Evolutionary conservation across 2,329 filamentous ascomycete genomes (phyloP), one percentile per base, ranked within the genome.

Genomic region (Colletotrichum sp.): DNA sequence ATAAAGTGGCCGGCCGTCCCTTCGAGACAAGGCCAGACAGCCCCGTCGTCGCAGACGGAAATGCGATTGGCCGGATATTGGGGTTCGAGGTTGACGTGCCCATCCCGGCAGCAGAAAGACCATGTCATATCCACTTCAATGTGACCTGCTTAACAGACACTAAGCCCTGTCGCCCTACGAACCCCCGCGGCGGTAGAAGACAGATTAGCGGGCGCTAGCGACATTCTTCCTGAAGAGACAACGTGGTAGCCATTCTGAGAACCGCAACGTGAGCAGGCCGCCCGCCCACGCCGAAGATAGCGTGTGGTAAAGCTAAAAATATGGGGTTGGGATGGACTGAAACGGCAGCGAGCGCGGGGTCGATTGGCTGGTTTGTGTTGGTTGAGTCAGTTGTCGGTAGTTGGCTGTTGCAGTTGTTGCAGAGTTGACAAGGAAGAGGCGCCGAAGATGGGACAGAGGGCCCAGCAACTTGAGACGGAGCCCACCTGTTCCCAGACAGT

Each of bases 401-500:
- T 49, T 49, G 62, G 30, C n/a, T 24, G 63, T 21, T 30, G 69
- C 24, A 16, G 9, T 44, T 69, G 69, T 67, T 69, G 69, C 63
- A 74, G 64, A 52, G 57, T 63, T 26, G 69, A 64, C 73, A 69
- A 49, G 73, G 70, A 26, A 73, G n/a, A 73, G 64, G 5, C 36
- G 59, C 18, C 15, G 8, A 65, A 64, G 57, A 72, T 73, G 70
- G 73, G 64, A 73, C 70, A 76, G 44, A 72, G 26, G 52, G 64
- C 49, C 65, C 59, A 73, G 70, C 64, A 59, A 69, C 74, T 69
- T 69, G 74, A 74, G 74, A 74, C 70, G 65, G 30, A 49, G 39
- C 16, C 59, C 65, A 36, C 32, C 30, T 24, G 44, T 64, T 64
- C 64, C 36, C 72, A 63, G 32, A 72, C 39, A 32, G 8, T n/a